Evolutionary conservation across 768 basidiomycete species (phyloP), one percentile per base, ranked within the genome.

Genomic region (Termitomyces sp.): DNA sequence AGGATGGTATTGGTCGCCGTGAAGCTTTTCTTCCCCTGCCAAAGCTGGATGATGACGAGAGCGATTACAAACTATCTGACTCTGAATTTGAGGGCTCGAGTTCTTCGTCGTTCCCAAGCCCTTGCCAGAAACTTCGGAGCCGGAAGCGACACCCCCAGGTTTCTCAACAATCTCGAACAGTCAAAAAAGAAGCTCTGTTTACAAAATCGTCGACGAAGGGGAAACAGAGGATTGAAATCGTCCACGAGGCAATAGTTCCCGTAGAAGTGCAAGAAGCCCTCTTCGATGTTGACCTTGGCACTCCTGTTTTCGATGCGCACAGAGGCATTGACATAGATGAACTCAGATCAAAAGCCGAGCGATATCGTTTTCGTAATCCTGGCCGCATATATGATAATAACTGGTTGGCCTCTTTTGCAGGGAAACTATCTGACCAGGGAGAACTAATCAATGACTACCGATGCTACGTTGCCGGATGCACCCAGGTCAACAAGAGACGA

Each of bases 321-420:
- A 71, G 75, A 42, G 88, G 88, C 29, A 75, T 89, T 41, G 69
- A 73, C 16, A 70, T 87, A 29, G 71, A 72, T 34, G 81, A 83
- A 22, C 77, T 90, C 24, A 75, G 79, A 50, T 73, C 72, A 31
- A 82, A 77, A 63, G 87, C 85, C 41, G 76, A 78, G 45, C 75
- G 77, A 34, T 87, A 83, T 66, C 76, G 77, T 51, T 62, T 72
- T 13, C 77, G 79, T 28, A 77, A 87, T 61, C 81, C 82, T 56
- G 81, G 79, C 24, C 67, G 72, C 49, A 81, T 81, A n/a, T 81
- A 87, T 57, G 84, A 87, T 66, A 83, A 83, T 65, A 69, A 70
- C 15, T 90, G 87, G 85, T 70, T 90, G 50, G 76, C 83, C 46
- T 79, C 78, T 29, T 90, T 87, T 66, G 86, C 85, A 16, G 88